Conservation (phyloP, 2,329 filamentous ascomycete species). For the Cordyceps tenuipes region DNA sequence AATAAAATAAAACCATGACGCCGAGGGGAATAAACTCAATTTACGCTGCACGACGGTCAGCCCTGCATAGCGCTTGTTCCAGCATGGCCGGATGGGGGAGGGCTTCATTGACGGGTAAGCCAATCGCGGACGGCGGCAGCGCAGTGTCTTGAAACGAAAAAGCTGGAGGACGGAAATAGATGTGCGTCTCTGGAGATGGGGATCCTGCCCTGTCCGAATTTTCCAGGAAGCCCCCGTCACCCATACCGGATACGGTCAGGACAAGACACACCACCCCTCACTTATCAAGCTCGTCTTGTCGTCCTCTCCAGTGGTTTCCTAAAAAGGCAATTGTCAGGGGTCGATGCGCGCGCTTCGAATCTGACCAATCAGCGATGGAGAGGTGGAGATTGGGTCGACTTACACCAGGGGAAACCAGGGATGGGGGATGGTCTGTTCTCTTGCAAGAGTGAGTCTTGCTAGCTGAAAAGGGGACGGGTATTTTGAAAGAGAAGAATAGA, state of each 20-base stretch:
- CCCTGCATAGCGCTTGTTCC: not conserved
- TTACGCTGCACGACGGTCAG: no score
- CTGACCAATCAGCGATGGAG: not conserved
- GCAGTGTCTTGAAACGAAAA: not conserved
- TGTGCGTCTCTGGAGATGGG: no score
- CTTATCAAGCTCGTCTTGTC: no score
- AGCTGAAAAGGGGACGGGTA: not conserved
- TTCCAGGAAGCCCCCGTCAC: no score
- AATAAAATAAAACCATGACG: no score
- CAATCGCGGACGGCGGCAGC: not conserved
- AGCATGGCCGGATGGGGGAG: not conserved
- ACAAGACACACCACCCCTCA: not conserved
- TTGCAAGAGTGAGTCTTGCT: not conserved
- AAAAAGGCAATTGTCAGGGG: slow-evolving; percentile 3
- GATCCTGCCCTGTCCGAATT: not conserved
- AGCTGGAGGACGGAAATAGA: slow-evolving; percentile 4
- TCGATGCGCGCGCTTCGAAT: slow-evolving; percentile 10
- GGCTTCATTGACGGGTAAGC: not conserved
- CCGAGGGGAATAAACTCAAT: no score
- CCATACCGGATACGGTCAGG: not conserved
- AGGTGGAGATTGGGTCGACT: not conserved
- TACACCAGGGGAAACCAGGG: not conserved
- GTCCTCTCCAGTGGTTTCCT: not conserved
- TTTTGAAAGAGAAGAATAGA: not conserved
- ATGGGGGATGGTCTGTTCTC: not conserved